Evolutionary conservation across 2,329 filamentous ascomycete genomes (phyloP).

Genomic region (Aspergillus fructus): DNA sequence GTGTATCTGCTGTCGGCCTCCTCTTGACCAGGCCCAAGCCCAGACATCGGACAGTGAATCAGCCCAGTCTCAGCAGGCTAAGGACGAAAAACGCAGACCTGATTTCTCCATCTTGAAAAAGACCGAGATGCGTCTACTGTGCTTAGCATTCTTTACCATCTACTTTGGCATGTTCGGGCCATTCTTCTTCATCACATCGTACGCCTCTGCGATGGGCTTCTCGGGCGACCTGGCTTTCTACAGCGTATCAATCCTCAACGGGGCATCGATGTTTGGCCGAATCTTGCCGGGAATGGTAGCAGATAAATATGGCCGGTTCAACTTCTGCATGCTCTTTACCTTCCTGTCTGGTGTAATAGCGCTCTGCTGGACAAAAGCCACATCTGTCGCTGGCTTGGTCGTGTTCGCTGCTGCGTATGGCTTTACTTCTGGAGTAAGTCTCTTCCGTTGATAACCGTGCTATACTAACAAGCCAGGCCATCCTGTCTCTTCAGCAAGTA

Average conservation of each 20-base stretch:
- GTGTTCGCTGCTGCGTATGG: conserved; percentile 48
- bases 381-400: conserved; percentile 44
- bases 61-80: too few species aligned
- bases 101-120: conserved; percentile 26
- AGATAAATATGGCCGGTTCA: conserved; percentile 36
- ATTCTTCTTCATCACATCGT: conserved; percentile 39
- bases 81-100: background rate
- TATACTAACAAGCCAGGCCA: conserved; percentile 33
- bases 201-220: conserved; percentile 27
- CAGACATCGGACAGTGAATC: background rate
- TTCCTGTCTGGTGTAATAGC: conserved; percentile 39
- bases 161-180: conserved; percentile 43
- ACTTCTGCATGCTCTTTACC: conserved; percentile 30
- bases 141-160: conserved; percentile 34
- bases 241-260: conserved; percentile 40
- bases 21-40: background rate
- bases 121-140: conserved; percentile 25
- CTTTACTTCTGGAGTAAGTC: conserved; percentile 45
- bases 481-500: conserved; percentile 48
- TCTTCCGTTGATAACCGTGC: background rate
- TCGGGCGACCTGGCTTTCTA: conserved; percentile 36
- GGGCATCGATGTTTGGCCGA: conserved; percentile 38
- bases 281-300: conserved; percentile 37
- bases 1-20: conserved; percentile 20
- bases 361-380: conserved; percentile 48